These are phyloP conservation scores for Lepiota venenata DNA, from an alignment of 768 basidiomycete species.

Conservation along the genomic window DNA sequence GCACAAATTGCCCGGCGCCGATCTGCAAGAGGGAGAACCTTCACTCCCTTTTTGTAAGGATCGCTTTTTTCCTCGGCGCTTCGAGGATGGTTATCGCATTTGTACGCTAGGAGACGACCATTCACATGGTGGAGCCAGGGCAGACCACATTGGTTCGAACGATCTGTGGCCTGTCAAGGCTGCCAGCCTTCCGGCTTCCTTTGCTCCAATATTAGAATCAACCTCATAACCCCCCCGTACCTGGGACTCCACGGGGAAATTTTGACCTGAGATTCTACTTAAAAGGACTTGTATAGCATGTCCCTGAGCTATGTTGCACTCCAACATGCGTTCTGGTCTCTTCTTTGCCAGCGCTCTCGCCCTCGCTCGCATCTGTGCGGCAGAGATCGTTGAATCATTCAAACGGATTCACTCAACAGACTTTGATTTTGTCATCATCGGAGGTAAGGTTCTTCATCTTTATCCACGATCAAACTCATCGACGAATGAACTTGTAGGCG, in stretches of 20 bases:
- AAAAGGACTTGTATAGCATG: neutral
- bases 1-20: too few relatives aligned
- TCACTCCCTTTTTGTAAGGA: too few relatives aligned
- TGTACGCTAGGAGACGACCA: too few relatives aligned
- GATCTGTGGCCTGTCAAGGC: neutral
- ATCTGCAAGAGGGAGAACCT: too few relatives aligned
- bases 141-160: neutral
- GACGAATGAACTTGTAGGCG: conserved; percentile 21
- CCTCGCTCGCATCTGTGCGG: neutral
- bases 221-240: too few relatives aligned
- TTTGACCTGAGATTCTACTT: neutral
- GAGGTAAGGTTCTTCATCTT: conserved; percentile 6
- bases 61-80: too few relatives aligned
- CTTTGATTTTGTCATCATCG: conserved; percentile 15
- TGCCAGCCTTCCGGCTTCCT: too few relatives aligned
- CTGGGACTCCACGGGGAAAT: conserved; percentile 5
- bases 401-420: neutral
- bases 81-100: too few relatives aligned
- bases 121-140: neutral
- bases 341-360: neutral
- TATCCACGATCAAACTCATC: neutral
- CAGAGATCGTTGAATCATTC: conserved; percentile 7
- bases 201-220: neutral
- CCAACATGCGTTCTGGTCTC: conserved; percentile 1
- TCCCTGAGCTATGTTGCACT: neutral